Conservation (phyloP, 192 early-diverging fungal species). For the Backusella sp. region DNA sequence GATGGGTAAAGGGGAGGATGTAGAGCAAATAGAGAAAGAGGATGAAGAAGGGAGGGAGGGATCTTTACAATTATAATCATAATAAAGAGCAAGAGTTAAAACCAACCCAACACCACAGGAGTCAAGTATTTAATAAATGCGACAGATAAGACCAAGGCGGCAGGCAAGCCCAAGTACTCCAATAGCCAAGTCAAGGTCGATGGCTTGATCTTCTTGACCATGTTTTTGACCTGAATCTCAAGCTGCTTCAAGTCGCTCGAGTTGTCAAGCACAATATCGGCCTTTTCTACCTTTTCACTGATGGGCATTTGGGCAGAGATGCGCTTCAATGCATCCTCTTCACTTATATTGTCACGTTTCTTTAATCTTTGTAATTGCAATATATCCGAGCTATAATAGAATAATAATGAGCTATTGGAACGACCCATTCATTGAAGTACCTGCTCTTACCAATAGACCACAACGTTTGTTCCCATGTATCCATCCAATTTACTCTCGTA, state of each 20-base stretch:
- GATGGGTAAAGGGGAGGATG: background rate
- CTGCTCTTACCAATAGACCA: conserved; percentile 72
- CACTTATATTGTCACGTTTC: conserved; percentile 64
- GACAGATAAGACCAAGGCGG: conserved; percentile 15
- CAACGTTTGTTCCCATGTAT: conserved; percentile 69
- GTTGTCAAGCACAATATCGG: conserved; percentile 88
- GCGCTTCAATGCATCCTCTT: conserved; percentile 62
- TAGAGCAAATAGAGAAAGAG: background rate
- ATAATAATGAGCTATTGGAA: background rate
- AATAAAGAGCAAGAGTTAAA: background rate
- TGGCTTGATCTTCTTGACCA: conserved; percentile 25
- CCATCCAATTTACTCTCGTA: conserved; percentile 80
- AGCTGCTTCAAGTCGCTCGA: conserved; percentile 59
- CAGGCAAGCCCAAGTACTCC: conserved; percentile 28
- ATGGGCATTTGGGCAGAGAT: conserved; percentile 85
- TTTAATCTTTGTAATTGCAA: conserved; percentile 77
- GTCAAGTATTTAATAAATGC: background rate
- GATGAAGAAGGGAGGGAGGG: background rate
- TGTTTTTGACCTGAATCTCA: conserved; percentile 30
- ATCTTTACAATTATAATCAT: background rate
- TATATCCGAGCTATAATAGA: conserved; percentile 57
- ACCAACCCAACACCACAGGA: background rate
- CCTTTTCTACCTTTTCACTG: conserved; percentile 71
- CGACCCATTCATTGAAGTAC: background rate
- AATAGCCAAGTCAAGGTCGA: conserved; percentile 27